These are phyloP conservation scores for Hydrangea macrophylla DNA, from an alignment of 148 eudicot genomes.

Conservation along the genomic window DNA sequence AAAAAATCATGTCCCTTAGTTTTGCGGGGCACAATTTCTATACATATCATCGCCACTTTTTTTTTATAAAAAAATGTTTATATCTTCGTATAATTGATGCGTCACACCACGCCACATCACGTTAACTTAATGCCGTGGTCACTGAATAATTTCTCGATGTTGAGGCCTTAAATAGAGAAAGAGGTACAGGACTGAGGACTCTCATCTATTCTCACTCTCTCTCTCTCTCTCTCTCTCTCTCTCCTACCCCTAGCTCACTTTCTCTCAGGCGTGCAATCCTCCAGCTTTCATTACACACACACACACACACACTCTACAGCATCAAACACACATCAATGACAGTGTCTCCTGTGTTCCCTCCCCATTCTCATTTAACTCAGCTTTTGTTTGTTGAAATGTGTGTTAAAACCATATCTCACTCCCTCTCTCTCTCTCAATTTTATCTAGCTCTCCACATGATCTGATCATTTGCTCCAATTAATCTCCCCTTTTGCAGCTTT, in stretches of 20 bases:
- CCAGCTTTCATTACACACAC: constrained; percentile 37
- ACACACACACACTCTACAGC: constrained; percentile 12
- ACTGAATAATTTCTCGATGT: no score
- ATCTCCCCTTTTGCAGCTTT: constrained; percentile 27
- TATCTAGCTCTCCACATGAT: neutral
- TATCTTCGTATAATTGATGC: no score
- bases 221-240: constrained; percentile 6
- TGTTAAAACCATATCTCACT: no score
- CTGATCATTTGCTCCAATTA: constrained; percentile 9
- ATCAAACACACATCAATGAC: constrained; percentile 17
- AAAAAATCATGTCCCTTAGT: no score
- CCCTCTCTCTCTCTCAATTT: no score
- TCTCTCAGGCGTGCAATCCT: constrained; percentile 36
- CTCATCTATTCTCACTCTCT: neutral
- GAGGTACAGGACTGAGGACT: neutral
- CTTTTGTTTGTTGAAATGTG: constrained; percentile 1
- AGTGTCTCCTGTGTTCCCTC: constrained; percentile 21
- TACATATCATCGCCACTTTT: no score
- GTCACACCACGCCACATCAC: no score
- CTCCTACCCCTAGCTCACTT: neutral
- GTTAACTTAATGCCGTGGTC: no score
- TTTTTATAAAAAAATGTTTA: no score
- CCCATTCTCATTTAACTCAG: constrained; percentile 3
- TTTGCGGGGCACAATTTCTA: no score
- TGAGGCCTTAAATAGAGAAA: no score